Percentiles rank a stretch among this genome's conserved stretches.
phyloP scores from a whole-genome alignment of 331 rosid genomes.

The Prunus yedoensis region DNA sequence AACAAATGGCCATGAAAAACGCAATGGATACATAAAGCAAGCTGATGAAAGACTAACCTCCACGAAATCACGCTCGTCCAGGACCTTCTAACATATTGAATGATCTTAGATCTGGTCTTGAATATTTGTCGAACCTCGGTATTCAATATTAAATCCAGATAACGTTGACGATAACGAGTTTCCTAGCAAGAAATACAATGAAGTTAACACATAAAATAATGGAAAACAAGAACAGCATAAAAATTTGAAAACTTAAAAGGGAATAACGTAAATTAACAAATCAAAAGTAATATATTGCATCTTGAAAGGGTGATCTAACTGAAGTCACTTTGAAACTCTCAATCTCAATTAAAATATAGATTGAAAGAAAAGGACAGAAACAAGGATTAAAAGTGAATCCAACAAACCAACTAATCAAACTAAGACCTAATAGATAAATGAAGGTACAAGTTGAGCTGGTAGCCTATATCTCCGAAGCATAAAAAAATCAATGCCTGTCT shows the following conservation, averaged over 20 bases:
- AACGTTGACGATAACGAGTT: slow-evolving; percentile 87
- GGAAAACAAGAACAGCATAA: neutral
- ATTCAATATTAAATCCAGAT: slow-evolving; percentile 87
- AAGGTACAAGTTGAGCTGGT: neutral
- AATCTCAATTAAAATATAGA: neutral
- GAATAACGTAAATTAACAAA: neutral
- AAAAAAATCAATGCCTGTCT: neutral
- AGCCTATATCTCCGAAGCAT: neutral
- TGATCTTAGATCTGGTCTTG: slow-evolving; percentile 69
- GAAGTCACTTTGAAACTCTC: neutral
- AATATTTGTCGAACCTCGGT: slow-evolving; percentile 81
- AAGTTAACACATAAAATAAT: neutral
- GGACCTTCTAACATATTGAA: slow-evolving; percentile 63
- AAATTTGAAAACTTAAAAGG: neutral
- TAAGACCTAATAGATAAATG: neutral
- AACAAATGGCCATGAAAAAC: neutral
- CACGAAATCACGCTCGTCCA: slow-evolving; percentile 76
- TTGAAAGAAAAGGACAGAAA: neutral
- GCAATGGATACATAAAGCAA: neutral
- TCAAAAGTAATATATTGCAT: neutral
- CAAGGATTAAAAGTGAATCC: neutral
- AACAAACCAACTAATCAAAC: neutral
- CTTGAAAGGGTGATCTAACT: neutral
- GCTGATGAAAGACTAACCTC: slow-evolving; percentile 63
- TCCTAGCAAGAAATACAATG: slow-evolving; percentile 43